phyloP scores from a whole-genome alignment of 2,329 filamentous ascomycete species.

The Proliferodiscus dingleyae region DNA sequence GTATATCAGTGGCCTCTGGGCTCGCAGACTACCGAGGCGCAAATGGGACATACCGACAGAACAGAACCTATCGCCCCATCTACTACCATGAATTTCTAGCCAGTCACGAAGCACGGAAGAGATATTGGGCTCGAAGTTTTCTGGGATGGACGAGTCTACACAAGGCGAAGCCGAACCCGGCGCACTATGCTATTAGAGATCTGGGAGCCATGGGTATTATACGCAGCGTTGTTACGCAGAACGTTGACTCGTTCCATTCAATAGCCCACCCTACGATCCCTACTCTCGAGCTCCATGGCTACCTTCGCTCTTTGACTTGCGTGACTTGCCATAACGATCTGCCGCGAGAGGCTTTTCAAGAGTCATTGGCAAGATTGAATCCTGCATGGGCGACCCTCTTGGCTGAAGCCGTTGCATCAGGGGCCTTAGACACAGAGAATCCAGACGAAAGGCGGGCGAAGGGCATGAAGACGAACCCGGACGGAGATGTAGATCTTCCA shows the following conservation, averaged over 20 bases:
- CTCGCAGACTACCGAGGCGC: slow-evolving; percentile 87
- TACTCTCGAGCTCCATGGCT: slow-evolving; percentile 87
- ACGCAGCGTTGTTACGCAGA: slow-evolving; percentile 81
- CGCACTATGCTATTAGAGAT: slow-evolving; percentile 71
- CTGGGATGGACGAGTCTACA: slow-evolving; percentile 83
- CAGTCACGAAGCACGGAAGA: slow-evolving; percentile 77
- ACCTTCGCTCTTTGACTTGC: slow-evolving; percentile 76
- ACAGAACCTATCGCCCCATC: slow-evolving; percentile 84
- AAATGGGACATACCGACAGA: slow-evolving; percentile 88
- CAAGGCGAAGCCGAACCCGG: slow-evolving; percentile 72
- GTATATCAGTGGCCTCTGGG: slow-evolving; percentile 88
- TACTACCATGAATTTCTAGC: slow-evolving; percentile 86
- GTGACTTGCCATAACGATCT: slow-evolving; percentile 70
- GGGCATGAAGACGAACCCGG: slow-evolving; percentile 81
- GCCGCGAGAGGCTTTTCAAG: slow-evolving; percentile 69
- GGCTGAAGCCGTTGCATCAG: slow-evolving; percentile 62
- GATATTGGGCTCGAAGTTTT: slow-evolving; percentile 95
- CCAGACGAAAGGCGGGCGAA: slow-evolving; percentile 60
- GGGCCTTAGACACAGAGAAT: slow-evolving; percentile 74
- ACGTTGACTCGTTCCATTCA: slow-evolving; percentile 92
- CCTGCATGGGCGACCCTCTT: slow-evolving; percentile 81
- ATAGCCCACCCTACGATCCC: slow-evolving; percentile 67
- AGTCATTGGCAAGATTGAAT: slow-evolving; percentile 71
- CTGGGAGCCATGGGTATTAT: slow-evolving; percentile 70
- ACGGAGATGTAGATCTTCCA: slow-evolving; percentile 89